phyloP scores from a whole-genome alignment of 257 asterid species.

The Schizonepeta tenuifolia region DNA sequence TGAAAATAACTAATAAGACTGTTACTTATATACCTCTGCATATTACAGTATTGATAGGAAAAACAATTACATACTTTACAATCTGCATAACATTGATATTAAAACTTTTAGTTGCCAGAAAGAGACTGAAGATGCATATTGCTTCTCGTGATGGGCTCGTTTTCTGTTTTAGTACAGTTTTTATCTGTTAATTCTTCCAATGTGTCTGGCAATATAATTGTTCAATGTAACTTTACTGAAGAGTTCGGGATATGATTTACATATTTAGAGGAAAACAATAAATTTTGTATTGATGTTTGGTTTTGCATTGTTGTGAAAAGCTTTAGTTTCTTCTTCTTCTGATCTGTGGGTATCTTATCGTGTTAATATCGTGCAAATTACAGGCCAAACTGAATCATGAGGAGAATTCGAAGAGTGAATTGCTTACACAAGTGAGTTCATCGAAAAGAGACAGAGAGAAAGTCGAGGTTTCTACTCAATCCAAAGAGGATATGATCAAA shows the following conservation, averaged over 20 bases:
- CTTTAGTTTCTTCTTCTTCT: neutral
- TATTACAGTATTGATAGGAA: neutral
- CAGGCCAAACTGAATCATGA: constrained; percentile 80
- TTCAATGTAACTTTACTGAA: neutral
- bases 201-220: neutral
- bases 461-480: constrained; percentile 66
- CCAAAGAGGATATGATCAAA: constrained; percentile 69
- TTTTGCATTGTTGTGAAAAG: neutral
- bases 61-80: neutral
- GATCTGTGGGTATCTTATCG: constrained; percentile 24
- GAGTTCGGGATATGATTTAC: neutral
- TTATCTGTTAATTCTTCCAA: neutral
- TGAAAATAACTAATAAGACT: neutral
- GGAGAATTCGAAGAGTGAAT: constrained; percentile 55
- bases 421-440: constrained; percentile 58
- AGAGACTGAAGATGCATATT: neutral
- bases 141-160: neutral
- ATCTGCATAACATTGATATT: neutral
- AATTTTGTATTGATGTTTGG: constrained; percentile 21
- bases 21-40: neutral
- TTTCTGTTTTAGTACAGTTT: neutral
- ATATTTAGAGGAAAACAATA: neutral
- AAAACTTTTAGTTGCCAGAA: constrained; percentile 11
- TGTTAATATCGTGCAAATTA: constrained; percentile 32
- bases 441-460: constrained; percentile 69